Percentiles rank a stretch among this genome's conserved stretches.
Evolutionary conservation across 31 red algal species (phyloP).

Genomic region (Asparagopsis taxiformis): DNA sequence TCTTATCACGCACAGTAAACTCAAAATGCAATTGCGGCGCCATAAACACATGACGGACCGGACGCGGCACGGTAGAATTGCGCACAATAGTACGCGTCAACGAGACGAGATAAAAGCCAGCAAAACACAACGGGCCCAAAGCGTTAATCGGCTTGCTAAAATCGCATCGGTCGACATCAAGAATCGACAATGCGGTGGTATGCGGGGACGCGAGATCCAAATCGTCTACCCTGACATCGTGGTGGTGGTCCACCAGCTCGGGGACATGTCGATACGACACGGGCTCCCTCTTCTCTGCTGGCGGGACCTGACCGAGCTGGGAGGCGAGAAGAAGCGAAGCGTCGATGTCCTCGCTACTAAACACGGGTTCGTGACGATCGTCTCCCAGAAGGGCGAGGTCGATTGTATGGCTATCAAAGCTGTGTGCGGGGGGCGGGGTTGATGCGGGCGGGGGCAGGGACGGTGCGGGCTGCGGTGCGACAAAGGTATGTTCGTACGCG

Average conservation of each 20-base stretch:
- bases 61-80: slow-evolving; percentile 31
- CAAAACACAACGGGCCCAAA: slow-evolving; percentile 38
- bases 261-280: background rate
- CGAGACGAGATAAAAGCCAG: slow-evolving; percentile 43
- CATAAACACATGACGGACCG: slow-evolving; percentile 33
- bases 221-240: background rate
- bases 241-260: background rate
- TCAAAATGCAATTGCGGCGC: slow-evolving; percentile 50
- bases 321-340: background rate
- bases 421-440: background rate
- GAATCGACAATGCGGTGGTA: background rate
- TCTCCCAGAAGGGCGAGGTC: background rate
- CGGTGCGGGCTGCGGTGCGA: background rate
- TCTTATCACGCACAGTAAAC: slow-evolving; percentile 30
- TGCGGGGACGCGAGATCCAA: background rate
- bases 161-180: slow-evolving; percentile 1
- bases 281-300: background rate
- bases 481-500: background rate
- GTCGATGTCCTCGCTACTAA: background rate
- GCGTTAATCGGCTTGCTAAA: slow-evolving; percentile 54
- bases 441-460: background rate
- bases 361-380: background rate
- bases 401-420: background rate
- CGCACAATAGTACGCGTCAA: slow-evolving; percentile 53
- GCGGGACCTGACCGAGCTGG: background rate